A percentile compares a stretch with the other conserved stretches of the same genome.
Evolutionary conservation across 345 rosid species (phyloP).

Genomic region (Diplotaxis tenuifolia): DNA sequence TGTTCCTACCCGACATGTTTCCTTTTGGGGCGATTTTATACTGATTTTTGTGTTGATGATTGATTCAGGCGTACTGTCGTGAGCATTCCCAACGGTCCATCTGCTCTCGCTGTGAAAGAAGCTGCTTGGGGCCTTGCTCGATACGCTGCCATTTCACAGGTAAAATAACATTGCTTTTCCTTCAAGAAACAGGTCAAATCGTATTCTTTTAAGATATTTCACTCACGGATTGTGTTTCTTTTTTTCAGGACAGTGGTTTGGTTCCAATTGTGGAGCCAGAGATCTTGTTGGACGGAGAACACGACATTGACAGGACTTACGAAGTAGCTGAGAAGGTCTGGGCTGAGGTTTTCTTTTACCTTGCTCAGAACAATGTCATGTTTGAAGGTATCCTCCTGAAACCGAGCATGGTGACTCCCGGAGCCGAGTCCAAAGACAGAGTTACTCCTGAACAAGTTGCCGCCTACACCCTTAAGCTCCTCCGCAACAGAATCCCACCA

Average conservation of each 20-base stretch:
- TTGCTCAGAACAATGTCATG: conserved; percentile 93
- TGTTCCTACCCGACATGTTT: neutral
- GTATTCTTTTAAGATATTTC: neutral
- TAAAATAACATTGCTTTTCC: conserved; percentile 22
- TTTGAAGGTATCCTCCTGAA: conserved; percentile 96
- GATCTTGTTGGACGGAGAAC: conserved; percentile 94
- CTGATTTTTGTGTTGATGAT: conserved; percentile 11
- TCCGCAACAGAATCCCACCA: conserved; percentile 78
- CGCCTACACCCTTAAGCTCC: conserved; percentile 92
- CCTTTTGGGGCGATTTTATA: neutral
- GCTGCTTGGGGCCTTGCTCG: conserved; percentile 99
- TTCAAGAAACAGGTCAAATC: conserved; percentile 7
- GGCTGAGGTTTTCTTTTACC: conserved; percentile 98
- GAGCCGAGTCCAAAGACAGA: conserved; percentile 86
- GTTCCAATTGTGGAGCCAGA: conserved; percentile 99
- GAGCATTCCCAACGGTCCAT: conserved; percentile 99
- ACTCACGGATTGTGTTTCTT: conserved; percentile 7
- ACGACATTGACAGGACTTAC: conserved; percentile 85
- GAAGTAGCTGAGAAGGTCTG: conserved; percentile 95
- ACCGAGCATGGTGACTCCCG: conserved; percentile 99
- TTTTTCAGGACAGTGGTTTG: conserved; percentile 81
- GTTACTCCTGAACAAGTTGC: conserved; percentile 87
- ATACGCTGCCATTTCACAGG: conserved; percentile 93
- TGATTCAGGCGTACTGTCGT: conserved; percentile 87
- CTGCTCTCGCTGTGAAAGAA: conserved; percentile 93